Evolutionary conservation across 2,329 filamentous ascomycete genomes (phyloP).

Genomic region (Neonectria coccinea): DNA sequence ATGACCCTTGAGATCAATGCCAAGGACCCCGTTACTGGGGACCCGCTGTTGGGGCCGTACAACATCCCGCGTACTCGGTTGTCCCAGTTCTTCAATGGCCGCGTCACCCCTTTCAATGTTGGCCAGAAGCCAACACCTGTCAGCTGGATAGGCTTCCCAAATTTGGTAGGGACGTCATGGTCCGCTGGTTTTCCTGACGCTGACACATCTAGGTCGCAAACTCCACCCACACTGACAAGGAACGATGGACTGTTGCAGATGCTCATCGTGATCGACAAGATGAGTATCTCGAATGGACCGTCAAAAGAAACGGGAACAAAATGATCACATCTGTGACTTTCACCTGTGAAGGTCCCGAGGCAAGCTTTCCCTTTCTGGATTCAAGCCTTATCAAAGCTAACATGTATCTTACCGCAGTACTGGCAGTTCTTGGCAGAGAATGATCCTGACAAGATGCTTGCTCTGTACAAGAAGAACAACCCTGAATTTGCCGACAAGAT

Average conservation of each 20-base stretch:
- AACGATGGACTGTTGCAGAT: slow-evolving; percentile 17
- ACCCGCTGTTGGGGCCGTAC: not conserved
- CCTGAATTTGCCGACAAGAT: slow-evolving; percentile 1
- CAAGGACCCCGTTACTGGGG: not conserved
- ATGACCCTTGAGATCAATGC: slow-evolving; percentile 7
- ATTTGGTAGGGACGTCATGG: not conserved
- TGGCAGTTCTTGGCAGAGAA: slow-evolving; percentile 15
- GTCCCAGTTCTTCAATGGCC: slow-evolving; percentile 20
- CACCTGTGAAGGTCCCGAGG: slow-evolving; percentile 24
- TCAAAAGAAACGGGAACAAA: slow-evolving; percentile 10
- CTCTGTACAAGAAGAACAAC: slow-evolving; percentile 9
- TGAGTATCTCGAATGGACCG: slow-evolving; percentile 26
- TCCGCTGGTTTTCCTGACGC: not conserved
- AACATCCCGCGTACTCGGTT: not conserved
- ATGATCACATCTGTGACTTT: slow-evolving; percentile 14
- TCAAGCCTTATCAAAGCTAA: not conserved
- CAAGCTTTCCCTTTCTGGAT: not conserved
- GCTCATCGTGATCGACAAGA: slow-evolving; percentile 17
- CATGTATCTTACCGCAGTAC: slow-evolving; percentile 1
- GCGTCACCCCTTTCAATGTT: slow-evolving; percentile 7
- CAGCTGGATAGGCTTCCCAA: slow-evolving; percentile 22
- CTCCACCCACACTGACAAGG: too few relatives aligned
- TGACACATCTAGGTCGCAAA: not conserved
- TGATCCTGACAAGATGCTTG: not conserved
- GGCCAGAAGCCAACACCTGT: not conserved